phyloP scores from a whole-genome alignment of 257 asterid genomes.

The Nicotiana knightiana region DNA sequence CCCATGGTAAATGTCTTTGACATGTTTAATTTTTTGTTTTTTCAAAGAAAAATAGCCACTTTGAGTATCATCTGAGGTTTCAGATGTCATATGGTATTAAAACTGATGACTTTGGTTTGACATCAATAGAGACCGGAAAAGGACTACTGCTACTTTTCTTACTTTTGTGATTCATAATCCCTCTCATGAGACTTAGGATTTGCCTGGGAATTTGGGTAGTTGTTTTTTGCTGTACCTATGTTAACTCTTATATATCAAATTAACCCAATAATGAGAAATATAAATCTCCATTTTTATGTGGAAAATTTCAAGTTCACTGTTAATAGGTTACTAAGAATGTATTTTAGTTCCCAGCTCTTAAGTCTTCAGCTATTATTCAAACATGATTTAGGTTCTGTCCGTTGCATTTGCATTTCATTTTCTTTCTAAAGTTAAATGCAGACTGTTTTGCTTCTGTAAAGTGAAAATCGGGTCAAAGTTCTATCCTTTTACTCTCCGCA shows the following conservation, averaged over 20 bases:
- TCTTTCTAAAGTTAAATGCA: neutral
- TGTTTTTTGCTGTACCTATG: neutral
- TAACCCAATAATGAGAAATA: neutral
- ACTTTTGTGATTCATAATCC: neutral
- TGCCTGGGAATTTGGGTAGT: neutral
- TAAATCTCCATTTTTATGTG: neutral
- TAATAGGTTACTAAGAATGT: neutral
- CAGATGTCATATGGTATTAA: neutral
- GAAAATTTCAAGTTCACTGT: neutral
- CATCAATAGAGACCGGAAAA: neutral
- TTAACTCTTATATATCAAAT: neutral
- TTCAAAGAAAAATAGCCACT: neutral
- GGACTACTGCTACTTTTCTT: neutral
- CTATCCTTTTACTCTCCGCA: neutral
- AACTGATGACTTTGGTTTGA: neutral
- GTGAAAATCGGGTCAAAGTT: neutral
- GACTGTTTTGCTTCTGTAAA: neutral
- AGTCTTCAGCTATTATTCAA: neutral
- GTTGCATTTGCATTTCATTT: neutral
- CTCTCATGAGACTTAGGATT: neutral
- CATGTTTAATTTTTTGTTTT: neutral
- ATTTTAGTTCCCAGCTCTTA: neutral
- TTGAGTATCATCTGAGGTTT: neutral
- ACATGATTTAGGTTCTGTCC: neutral
- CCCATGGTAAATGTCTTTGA: neutral